phyloP scores from a whole-genome alignment of 1,139 yeast species.

The Schwanniomyces etchellsii region DNA sequence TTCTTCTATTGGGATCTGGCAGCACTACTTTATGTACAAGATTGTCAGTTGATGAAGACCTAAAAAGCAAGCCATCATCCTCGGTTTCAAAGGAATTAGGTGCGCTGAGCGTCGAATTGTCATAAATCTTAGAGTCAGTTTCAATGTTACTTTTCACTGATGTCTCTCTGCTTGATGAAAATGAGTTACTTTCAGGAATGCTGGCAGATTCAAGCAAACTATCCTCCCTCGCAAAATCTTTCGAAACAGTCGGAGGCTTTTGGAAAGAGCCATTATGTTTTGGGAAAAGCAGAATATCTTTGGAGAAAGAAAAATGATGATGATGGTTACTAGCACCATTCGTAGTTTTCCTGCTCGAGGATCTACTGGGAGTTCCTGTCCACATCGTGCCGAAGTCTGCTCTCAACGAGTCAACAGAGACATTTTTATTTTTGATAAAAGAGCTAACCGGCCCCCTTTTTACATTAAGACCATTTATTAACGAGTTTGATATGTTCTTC shows the following conservation, averaged over 20 bases:
- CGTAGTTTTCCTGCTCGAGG: background rate
- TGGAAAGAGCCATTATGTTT: background rate
- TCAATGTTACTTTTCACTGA: background rate
- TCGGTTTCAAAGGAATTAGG: too few species aligned
- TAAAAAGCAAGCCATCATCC: too few species aligned
- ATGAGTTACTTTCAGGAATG: background rate
- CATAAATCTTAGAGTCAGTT: background rate
- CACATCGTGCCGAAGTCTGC: constrained; percentile 18
- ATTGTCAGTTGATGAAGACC: background rate
- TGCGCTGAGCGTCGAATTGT: background rate
- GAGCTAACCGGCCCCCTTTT: constrained; percentile 14
- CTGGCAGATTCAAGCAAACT: background rate
- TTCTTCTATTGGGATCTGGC: constrained; percentile 1
- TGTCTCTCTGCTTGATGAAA: background rate
- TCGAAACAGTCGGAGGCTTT: too few species aligned
- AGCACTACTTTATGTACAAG: background rate
- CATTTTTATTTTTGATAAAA: constrained; percentile 18
- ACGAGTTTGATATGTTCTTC: background rate
- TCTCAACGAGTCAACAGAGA: constrained; percentile 24
- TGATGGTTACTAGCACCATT: too few species aligned
- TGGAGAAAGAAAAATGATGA: background rate
- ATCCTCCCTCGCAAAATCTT: background rate
- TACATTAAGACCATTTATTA: background rate
- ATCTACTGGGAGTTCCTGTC: background rate
- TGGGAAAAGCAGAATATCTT: background rate